Base-by-base conservation (phyloP, 106 monocot species). In the Dioscorea dumetorum region DNA sequence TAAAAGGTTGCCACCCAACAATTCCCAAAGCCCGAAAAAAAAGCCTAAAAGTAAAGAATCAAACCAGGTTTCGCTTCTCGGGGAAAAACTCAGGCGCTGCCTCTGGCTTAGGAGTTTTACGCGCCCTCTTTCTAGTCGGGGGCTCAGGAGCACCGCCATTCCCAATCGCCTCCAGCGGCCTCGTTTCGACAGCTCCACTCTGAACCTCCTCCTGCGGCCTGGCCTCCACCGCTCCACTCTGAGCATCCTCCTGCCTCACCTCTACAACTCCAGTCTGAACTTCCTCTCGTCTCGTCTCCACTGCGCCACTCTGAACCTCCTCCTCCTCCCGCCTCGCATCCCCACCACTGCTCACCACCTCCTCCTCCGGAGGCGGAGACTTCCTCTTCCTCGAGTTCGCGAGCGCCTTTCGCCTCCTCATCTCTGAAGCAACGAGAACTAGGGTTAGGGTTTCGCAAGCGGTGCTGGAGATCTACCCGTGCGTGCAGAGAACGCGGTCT, bases 61-160 rank as follows among this genome's bases (percentile, higher is more conserved):
- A 19, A 22, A 91, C 90, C 80, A 87, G 69, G 63, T 87, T 91
- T 58, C 90, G 62, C 78, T 74, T 91, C 57, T 91, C 86, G 18
- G 63, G 53, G 68, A 91, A 69, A 67, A 70, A 86, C 71, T 87
- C 84, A 15, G 86, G 67, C 58, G 81, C 87, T 32, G 33, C 24
- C 59, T 75, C 59, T 8, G 57, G 61, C 67, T 73, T 70, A 35
- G 57, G 66, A 5, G 7, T 61, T 49, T 57, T 69, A 83, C 48
- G 23, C 65, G 17, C 69, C 67, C 64, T 71, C 64, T 68, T 59
- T 74, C 48, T 76, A 23, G 50, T 28, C 5, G 41, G 41, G 9
- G 41, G 41, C 6, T 41, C 10, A 5, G 41, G 41, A 0, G 5
- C 41, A 10, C 41, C 41, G 41, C 41, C 41, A 41, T 41, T 41